phyloP scores from a whole-genome alignment of 495 filamentous ascomycete genomes.

The Hypomontagnella monticulosa region DNA sequence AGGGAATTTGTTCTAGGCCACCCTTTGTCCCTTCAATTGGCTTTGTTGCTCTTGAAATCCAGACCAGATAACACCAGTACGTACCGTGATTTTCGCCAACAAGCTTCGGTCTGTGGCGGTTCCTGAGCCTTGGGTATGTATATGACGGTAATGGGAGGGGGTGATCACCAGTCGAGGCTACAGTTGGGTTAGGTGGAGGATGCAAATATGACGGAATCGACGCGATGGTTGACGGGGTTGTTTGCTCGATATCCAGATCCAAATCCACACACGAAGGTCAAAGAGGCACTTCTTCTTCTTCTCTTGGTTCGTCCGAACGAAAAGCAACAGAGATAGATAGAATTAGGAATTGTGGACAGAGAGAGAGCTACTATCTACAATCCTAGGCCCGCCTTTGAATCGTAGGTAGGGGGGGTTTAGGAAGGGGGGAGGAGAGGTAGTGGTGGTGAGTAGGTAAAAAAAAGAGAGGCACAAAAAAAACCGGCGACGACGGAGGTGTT shows the following conservation, averaged over 20 bases:
- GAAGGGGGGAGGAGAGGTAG: constrained; percentile 19
- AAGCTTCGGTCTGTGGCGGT: constrained; percentile 9
- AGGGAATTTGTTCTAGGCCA: constrained; percentile 2
- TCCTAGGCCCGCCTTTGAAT: constrained; percentile 43
- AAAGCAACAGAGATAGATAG: constrained; percentile 36
- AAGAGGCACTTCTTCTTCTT: constrained; percentile 23
- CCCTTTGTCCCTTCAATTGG: constrained; percentile 36
- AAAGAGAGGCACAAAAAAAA: constrained; percentile 28
- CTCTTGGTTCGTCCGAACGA: constrained; percentile 34
- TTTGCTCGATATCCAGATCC: constrained; percentile 21
- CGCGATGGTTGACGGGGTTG: neutral
- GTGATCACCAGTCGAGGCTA: constrained; percentile 30
- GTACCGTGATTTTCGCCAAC: constrained; percentile 22
- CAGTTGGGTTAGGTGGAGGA: constrained; percentile 3
- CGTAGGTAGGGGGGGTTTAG: constrained; percentile 27
- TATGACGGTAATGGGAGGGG: constrained; percentile 15
- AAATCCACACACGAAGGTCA: constrained; percentile 34
- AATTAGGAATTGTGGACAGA: constrained; percentile 36
- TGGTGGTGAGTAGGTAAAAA: constrained; percentile 10
- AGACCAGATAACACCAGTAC: constrained; percentile 17
- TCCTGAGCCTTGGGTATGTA: constrained; percentile 22
- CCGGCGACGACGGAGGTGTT: constrained; percentile 17
- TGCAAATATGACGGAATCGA: constrained; percentile 39
- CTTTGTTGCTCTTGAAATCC: constrained; percentile 30
- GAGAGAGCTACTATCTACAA: constrained; percentile 35